Evolutionary conservation across 371 early-diverging fungal genomes (phyloP), one percentile per base, ranked within the genome.

Genomic region (Apophysomyces ossiformis): DNA sequence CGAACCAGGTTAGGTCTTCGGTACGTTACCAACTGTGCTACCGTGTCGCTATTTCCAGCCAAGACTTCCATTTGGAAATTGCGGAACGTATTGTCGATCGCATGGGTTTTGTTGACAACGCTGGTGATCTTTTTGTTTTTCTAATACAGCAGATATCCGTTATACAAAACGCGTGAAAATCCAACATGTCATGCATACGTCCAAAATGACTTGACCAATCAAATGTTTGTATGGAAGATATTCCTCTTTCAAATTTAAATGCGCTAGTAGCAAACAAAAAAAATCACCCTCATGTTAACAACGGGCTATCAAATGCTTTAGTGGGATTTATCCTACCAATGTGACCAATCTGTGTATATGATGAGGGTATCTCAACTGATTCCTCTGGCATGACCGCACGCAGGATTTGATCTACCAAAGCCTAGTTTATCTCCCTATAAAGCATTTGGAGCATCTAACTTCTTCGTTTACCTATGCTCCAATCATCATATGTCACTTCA

Each of bases 51-150:
- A 32, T 90, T 88, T 39, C 98, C 98, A 13, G 96, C 97, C 4
- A 98, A 77, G 12, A 98, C 72, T 68, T 98, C 98, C 96, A 98
- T 95, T 64, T 93, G 84, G 75, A 98, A 98, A 70, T 90, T 92
- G 43, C 99, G 85, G 79, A 93, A 98, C 0, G 94, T 94, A 67
- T 90, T 91, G 76, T 98, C 97, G 60, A 98, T 98, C 50, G 87
- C 83, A 70, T 92, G 93, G 15, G 87, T 85, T 81, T 98, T 98
- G 85, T 96, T 98, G 63, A 98, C 97, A 5, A 98, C 96, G 1
- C 94, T 96, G 39, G 76, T 76, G 43, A 98, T 87, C 37, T 85
- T 84, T 13, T 87, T 87, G 72, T 90, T 91, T 89, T 97, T 98
- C 90, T 44, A 32, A 32, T 12, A 56, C 54, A 16, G 41, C 64